Evolutionary conservation across 2,329 filamentous ascomycete genomes (phyloP).

Genomic region (Pseudophaeomoniella oleicola): DNA sequence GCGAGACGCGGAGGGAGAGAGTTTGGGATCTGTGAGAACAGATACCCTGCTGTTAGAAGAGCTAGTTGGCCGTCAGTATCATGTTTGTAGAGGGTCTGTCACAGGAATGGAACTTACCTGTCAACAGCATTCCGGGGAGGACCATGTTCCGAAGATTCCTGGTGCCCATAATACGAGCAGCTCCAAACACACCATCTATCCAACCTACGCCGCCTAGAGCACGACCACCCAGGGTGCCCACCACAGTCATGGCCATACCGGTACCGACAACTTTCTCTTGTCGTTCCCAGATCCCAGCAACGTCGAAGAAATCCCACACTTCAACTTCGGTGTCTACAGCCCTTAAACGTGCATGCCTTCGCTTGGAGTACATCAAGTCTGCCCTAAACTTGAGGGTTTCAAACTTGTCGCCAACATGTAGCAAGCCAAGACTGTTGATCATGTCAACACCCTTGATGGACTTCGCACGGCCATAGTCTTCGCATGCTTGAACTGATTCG

Average conservation of each 20-base stretch:
- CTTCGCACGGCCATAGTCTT: constrained; percentile 68
- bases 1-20: constrained; percentile 77
- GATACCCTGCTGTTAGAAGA: constrained; percentile 60
- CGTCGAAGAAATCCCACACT: constrained; percentile 84
- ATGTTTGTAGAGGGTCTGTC: constrained; percentile 4
- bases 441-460: constrained; percentile 69
- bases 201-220: constrained; percentile 74
- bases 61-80: constrained; percentile 37
- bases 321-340: constrained; percentile 82
- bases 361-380: constrained; percentile 86
- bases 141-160: constrained; percentile 69
- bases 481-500: constrained; percentile 61
- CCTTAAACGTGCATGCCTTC: constrained; percentile 64
- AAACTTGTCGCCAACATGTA: constrained; percentile 81
- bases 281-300: constrained; percentile 64
- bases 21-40: constrained; percentile 73
- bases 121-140: constrained; percentile 62
- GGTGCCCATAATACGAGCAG: constrained; percentile 64
- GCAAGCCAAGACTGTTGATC: constrained; percentile 75
- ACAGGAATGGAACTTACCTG: constrained; percentile 45
- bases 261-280: constrained; percentile 93
- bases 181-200: constrained; percentile 75
- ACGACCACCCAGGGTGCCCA: constrained; percentile 68
- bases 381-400: constrained; percentile 74
- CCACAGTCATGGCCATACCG: constrained; percentile 84